Base-by-base conservation (phyloP, 768 basidiomycete species). In the Lactifluus piperatus region DNA sequence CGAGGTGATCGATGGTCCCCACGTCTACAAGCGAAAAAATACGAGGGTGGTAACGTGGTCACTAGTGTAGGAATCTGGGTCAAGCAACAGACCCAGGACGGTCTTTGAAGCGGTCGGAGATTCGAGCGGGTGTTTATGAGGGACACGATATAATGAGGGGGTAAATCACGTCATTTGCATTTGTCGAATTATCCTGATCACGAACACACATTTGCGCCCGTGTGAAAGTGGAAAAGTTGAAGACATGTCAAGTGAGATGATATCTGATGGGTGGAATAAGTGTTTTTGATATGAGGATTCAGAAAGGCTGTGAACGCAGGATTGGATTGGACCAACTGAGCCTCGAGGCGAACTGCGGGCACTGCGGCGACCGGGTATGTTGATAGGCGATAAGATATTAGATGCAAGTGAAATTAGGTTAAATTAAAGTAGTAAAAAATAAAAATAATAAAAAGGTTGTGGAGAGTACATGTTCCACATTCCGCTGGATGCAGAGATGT, bases 371-470 rank as follows among this genome's bases (percentile, higher is more conserved):
- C n/a, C n/a, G n/a, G n/a, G n/a, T n/a, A n/a, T n/a, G n/a, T 34
- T 30, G 55, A 56, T 56, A 56, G 41, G 55, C 46, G 24, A 48
- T 56, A 37, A 48, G 30, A 13, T 14, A 29, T 48, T 50, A 22
- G 11, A 36, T 50, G 43, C n/a, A n/a, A n/a, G n/a, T n/a, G n/a
- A n/a, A n/a, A n/a, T n/a, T n/a, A n/a, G n/a, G n/a, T n/a, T n/a
- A n/a, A n/a, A n/a, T n/a, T n/a, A n/a, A n/a, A n/a, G n/a, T n/a
- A n/a, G n/a, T n/a, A 34, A 45, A 45, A 44, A 14, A 10, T 14
- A 34, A 34, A 30, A 30, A 8, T 4, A 8, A 30, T 4, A 30
- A 8, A 30, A 30, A 30, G n/a, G n/a, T n/a, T n/a, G n/a, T n/a
- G n/a, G n/a, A n/a, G n/a, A n/a, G n/a, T n/a, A n/a, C n/a, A n/a